Evolutionary conservation across 208 protist species (phyloP).

Genomic region (Trypanosoma mega): DNA sequence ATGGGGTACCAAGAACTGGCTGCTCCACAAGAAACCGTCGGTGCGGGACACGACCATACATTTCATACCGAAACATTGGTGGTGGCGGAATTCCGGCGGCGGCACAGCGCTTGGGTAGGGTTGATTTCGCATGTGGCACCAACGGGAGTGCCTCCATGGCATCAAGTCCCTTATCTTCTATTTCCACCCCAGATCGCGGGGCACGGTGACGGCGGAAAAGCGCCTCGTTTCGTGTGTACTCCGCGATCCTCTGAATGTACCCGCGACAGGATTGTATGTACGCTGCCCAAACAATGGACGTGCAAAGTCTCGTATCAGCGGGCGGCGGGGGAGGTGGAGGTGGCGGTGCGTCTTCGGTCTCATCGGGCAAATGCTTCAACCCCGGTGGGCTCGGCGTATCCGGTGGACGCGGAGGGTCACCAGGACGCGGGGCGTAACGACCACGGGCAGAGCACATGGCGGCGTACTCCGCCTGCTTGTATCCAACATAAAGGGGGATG

Average conservation of each 20-base stretch:
- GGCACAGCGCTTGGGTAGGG: constrained; percentile 34
- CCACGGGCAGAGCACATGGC: constrained; percentile 30
- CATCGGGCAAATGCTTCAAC: constrained; percentile 31
- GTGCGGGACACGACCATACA: constrained; percentile 27
- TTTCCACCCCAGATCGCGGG: constrained; percentile 28
- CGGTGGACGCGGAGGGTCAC: constrained; percentile 20
- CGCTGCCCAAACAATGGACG: constrained; percentile 26
- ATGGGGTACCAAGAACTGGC: constrained; percentile 67
- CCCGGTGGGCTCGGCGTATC: constrained; percentile 61
- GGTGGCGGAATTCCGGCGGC: constrained; percentile 47
- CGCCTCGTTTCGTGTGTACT: constrained; percentile 25
- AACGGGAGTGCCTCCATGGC: constrained; percentile 35
- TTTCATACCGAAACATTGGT: constrained; percentile 43
- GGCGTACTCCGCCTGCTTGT: constrained; percentile 45
- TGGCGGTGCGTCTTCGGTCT: constrained; percentile 20
- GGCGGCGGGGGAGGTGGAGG: constrained; percentile 10
- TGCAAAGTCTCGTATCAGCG: constrained; percentile 25
- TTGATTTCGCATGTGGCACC: constrained; percentile 27
- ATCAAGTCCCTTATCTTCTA: constrained; percentile 41
- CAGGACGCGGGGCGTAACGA: constrained; percentile 22
- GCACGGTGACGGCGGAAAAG: constrained; percentile 28
- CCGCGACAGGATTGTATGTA: constrained; percentile 31
- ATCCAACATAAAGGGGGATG: constrained; percentile 53
- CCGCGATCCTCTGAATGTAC: constrained; percentile 32
- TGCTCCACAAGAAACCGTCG: constrained; percentile 44